Evolutionary conservation across 208 protist genomes (phyloP).

Genomic region (Balamuthia mandrillaris): DNA sequence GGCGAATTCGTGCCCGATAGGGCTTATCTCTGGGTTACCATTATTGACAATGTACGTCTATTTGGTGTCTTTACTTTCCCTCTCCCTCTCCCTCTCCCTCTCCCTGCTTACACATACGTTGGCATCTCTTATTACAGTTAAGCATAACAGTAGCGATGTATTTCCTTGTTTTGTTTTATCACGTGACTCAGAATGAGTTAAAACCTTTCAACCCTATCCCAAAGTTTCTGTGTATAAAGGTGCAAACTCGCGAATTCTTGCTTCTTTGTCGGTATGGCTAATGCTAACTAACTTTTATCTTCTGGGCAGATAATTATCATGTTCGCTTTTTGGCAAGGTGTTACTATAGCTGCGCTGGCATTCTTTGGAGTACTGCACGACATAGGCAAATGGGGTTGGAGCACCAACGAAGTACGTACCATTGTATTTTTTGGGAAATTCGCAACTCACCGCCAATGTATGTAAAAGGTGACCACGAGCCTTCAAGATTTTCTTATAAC

Average conservation of each 20-base stretch:
- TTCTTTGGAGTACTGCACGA: slow-evolving; percentile 51
- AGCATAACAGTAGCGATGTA: slow-evolving; percentile 75
- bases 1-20: slow-evolving; percentile 59
- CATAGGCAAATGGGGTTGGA: neutral
- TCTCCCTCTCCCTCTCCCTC: neutral
- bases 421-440: neutral
- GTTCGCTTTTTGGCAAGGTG: slow-evolving; percentile 86
- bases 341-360: slow-evolving; percentile 79
- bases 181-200: slow-evolving; percentile 80
- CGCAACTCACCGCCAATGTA: slow-evolving; percentile 53
- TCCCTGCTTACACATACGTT: neutral
- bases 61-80: slow-evolving; percentile 39
- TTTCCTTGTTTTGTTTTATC: slow-evolving; percentile 86
- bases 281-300: too few relatives aligned
- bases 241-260: too few relatives aligned
- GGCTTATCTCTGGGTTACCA: slow-evolving; percentile 83
- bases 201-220: slow-evolving; percentile 81
- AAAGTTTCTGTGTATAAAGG: slow-evolving; percentile 88
- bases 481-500: slow-evolving; percentile 81
- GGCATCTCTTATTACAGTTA: neutral
- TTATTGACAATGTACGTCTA: slow-evolving; percentile 87
- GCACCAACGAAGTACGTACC: neutral
- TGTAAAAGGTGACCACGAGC: slow-evolving; percentile 60
- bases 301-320: too few relatives aligned
- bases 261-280: too few relatives aligned